Evolutionary conservation across 2,329 filamentous ascomycete genomes (phyloP).

Genomic region (Beauveria bassiana): DNA sequence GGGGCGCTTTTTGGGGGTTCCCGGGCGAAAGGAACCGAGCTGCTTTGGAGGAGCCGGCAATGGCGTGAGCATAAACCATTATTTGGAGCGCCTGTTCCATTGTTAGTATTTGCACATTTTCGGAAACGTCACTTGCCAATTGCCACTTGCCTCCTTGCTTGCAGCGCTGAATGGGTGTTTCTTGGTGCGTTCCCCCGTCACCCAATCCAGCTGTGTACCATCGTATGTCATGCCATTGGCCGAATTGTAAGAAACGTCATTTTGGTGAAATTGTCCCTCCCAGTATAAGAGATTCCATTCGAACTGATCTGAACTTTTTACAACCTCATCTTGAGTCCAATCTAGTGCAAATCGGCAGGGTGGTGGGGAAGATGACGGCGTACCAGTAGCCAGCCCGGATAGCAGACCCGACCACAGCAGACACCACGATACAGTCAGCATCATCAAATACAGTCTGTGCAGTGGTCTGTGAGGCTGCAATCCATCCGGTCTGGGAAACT

Average conservation of each 20-base stretch:
- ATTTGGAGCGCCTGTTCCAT: conserved; percentile 30
- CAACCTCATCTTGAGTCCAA: conserved; percentile 22
- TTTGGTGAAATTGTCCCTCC: conserved; percentile 37
- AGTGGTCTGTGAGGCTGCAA: background rate
- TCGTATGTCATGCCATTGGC: conserved; percentile 35
- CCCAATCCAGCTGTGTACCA: conserved; percentile 30
- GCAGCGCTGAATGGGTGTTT: conserved; percentile 33
- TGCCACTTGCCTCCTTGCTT: conserved; percentile 24
- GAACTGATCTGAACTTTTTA: conserved; percentile 24
- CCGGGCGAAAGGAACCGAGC: conserved; percentile 31
- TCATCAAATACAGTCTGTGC: background rate
- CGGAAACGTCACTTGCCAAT: no score
- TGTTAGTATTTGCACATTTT: background rate
- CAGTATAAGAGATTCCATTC: conserved; percentile 32
- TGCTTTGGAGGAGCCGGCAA: conserved; percentile 29
- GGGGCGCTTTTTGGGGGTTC: conserved; percentile 23
- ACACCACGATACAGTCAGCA: background rate
- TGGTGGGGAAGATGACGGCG: conserved; percentile 11
- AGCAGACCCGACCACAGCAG: background rate
- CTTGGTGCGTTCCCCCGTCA: conserved; percentile 25
- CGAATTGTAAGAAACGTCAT: conserved; percentile 32
- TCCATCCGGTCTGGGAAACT: background rate
- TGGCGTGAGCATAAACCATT: conserved; percentile 34
- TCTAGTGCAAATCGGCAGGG: conserved; percentile 24
- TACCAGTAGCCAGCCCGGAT: background rate